A percentile compares a stretch with the other conserved stretches of the same genome.
Evolutionary conservation across 495 filamentous ascomycete genomes (phyloP).

Genomic region (Xylaria curta): DNA sequence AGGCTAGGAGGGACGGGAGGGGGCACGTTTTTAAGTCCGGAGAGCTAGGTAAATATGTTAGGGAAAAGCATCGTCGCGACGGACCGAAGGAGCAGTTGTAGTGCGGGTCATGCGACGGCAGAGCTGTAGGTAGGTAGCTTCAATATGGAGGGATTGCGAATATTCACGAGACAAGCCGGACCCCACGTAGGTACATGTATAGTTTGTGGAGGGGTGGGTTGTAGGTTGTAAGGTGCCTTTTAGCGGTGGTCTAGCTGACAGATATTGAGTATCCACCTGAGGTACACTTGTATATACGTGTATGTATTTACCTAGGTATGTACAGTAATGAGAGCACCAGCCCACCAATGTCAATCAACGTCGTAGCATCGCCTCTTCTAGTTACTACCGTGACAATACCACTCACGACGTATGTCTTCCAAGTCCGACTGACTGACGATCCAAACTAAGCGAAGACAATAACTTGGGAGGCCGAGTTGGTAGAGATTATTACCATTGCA

Average conservation of each 20-base stretch:
- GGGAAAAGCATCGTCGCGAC: conserved; percentile 24
- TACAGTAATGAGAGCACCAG: too few relatives aligned
- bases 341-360: too few relatives aligned
- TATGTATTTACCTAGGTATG: too few relatives aligned
- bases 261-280: not conserved
- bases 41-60: conserved; percentile 16
- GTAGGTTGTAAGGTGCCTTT: not conserved
- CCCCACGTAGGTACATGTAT: conserved; percentile 2
- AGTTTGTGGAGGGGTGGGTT: not conserved
- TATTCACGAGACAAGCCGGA: conserved; percentile 9
- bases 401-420: too few relatives aligned
- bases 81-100: not conserved
- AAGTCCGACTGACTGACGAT: too few relatives aligned
- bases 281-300: too few relatives aligned
- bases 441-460: too few relatives aligned
- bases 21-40: conserved; percentile 16
- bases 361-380: too few relatives aligned
- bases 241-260: not conserved
- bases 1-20: not conserved
- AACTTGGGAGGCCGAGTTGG: too few relatives aligned
- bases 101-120: conserved; percentile 1
- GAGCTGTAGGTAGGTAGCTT: conserved; percentile 15
- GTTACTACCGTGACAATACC: too few relatives aligned
- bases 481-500: too few relatives aligned
- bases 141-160: conserved; percentile 10